These are phyloP conservation scores for Hippophae gyantsensis DNA, from an alignment of 306 rosid genomes.

Conservation along the genomic window DNA sequence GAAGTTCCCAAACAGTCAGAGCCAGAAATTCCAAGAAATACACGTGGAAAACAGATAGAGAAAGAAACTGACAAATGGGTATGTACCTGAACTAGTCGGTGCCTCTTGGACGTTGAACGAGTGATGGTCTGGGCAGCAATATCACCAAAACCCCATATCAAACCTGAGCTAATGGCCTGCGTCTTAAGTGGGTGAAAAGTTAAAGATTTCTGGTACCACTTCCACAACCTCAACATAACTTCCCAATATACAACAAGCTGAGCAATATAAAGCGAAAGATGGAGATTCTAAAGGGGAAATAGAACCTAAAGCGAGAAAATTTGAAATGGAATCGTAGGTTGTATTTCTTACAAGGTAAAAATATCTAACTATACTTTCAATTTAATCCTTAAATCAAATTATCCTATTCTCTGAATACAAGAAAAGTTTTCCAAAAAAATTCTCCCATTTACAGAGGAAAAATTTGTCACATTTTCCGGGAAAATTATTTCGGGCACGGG, in stretches of 20 bases:
- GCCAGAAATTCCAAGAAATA: background rate
- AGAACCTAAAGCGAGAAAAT: too few relatives aligned
- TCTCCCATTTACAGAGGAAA: too few relatives aligned
- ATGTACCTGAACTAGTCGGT: constrained; percentile 31
- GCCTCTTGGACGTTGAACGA: constrained; percentile 28
- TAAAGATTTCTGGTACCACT: constrained; percentile 64
- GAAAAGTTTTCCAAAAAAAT: too few relatives aligned
- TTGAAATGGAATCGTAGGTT: too few relatives aligned
- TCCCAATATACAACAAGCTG: background rate
- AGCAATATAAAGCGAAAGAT: too few relatives aligned
- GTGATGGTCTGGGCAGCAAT: constrained; percentile 71
- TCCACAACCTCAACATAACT: constrained; percentile 49
- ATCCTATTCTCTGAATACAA: too few relatives aligned
- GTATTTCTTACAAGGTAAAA: too few relatives aligned
- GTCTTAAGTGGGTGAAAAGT: constrained; percentile 69
- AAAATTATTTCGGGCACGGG: too few relatives aligned
- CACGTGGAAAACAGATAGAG: background rate
- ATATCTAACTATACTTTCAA: too few relatives aligned
- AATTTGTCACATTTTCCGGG: too few relatives aligned
- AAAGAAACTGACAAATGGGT: background rate
- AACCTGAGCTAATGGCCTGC: constrained; percentile 54
- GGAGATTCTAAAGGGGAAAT: too few relatives aligned
- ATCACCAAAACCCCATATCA: constrained; percentile 73
- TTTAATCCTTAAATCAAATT: too few relatives aligned
- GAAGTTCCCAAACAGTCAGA: background rate